Conservation (phyloP, 768 basidiomycete species). For the Tulasnella sp. region DNA sequence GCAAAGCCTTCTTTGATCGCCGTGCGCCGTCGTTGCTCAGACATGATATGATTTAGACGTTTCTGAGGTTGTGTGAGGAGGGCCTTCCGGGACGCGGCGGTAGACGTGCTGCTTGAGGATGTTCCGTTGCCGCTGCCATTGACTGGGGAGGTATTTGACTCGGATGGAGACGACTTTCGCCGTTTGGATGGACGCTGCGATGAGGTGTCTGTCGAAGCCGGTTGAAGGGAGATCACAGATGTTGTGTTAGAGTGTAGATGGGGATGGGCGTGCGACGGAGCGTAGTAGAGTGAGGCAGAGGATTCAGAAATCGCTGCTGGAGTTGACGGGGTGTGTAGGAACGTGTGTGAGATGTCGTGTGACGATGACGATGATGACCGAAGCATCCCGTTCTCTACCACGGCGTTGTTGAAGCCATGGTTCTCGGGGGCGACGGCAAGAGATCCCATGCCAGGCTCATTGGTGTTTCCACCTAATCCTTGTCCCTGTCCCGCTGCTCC, state of each 20-base stretch:
- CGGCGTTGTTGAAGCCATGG: neutral
- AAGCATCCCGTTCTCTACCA: neutral
- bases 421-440: neutral
- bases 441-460: neutral
- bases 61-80: conserved; percentile 77
- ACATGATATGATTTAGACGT: conserved; percentile 86
- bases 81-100: conserved; percentile 37
- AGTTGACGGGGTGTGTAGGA: neutral
- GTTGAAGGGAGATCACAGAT: conserved; percentile 17
- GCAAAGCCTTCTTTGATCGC: conserved; percentile 85
- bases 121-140: conserved; percentile 20
- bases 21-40: conserved; percentile 86
- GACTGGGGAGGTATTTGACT: conserved; percentile 11
- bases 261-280: conserved; percentile 10
- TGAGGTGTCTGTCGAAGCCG: neutral
- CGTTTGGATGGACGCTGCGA: conserved; percentile 10
- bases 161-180: conserved; percentile 18
- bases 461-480: neutral
- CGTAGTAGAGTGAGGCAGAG: conserved; percentile 21
- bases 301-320: neutral
- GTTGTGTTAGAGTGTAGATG: conserved; percentile 16
- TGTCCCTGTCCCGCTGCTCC: neutral
- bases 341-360: neutral
- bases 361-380: neutral
- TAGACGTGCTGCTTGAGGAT: conserved; percentile 4